Evolutionary conservation across 768 basidiomycete genomes (phyloP).

Genomic region (Tricholoma bakamatsutake): DNA sequence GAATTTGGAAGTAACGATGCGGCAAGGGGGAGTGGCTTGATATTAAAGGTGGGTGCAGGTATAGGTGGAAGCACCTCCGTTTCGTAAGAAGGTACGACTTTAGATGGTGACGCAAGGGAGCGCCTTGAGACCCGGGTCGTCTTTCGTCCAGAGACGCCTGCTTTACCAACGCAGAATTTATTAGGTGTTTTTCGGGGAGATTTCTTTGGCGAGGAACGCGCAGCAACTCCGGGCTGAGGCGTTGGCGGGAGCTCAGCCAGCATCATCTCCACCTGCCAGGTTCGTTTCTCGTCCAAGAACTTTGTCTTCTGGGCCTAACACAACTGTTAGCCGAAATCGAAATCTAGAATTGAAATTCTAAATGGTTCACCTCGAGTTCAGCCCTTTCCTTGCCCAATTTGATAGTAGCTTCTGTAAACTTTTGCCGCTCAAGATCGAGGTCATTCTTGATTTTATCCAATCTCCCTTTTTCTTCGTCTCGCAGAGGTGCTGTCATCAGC

Average conservation of each 20-base stretch:
- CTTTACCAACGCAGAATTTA: slow-evolving; percentile 45
- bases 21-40: slow-evolving; percentile 33
- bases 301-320: slow-evolving; percentile 55
- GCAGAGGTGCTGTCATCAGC: slow-evolving; percentile 43
- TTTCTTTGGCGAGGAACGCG: slow-evolving; percentile 18
- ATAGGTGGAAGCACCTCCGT: slow-evolving; percentile 34
- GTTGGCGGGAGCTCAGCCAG: slow-evolving; percentile 50
- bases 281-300: slow-evolving; percentile 64
- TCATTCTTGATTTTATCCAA: slow-evolving; percentile 47
- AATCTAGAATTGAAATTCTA: not conserved
- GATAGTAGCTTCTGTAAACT: slow-evolving; percentile 59
- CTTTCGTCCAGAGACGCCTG: slow-evolving; percentile 35
- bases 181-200: slow-evolving; percentile 36
- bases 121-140: slow-evolving; percentile 40
- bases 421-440: slow-evolving; percentile 59
- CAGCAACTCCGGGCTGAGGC: slow-evolving; percentile 19
- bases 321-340: not conserved
- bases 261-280: slow-evolving; percentile 65
- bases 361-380: slow-evolving; percentile 49
- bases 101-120: slow-evolving; percentile 32
- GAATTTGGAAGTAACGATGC: slow-evolving; percentile 57
- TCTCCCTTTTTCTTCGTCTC: slow-evolving; percentile 49
- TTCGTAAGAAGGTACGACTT: slow-evolving; percentile 33
- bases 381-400: slow-evolving; percentile 61
- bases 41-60: slow-evolving; percentile 25